These are phyloP conservation scores for Trypanosoma vivax DNA, from an alignment of 208 protist species.

Conservation along the genomic window DNA sequence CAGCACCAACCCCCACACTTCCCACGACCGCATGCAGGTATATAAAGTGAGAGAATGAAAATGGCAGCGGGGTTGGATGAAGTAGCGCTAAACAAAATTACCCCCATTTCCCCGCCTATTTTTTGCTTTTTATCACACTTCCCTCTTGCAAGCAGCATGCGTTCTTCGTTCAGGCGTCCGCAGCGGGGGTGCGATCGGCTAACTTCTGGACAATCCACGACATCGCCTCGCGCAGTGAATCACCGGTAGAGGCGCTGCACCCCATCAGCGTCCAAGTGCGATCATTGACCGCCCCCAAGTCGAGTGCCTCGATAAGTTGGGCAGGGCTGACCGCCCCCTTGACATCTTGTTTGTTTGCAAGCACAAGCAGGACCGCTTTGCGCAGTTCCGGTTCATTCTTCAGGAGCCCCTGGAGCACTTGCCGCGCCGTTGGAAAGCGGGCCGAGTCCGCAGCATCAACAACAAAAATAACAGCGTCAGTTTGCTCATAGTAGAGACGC, in stretches of 20 bases:
- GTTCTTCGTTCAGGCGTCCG: neutral
- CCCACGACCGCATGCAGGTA: too few relatives aligned
- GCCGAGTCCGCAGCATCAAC: constrained; percentile 84
- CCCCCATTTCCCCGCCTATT: constrained; percentile 3
- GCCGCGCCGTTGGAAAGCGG: constrained; percentile 61
- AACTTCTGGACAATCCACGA: constrained; percentile 88
- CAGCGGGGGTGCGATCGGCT: neutral
- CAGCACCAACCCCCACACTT: too few relatives aligned
- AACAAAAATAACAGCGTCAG: constrained; percentile 91
- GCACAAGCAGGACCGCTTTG: constrained; percentile 85
- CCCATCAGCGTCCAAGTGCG: constrained; percentile 93
- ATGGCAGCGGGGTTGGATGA: too few relatives aligned
- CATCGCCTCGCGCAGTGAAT: constrained; percentile 88
- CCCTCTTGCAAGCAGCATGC: neutral
- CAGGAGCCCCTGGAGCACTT: constrained; percentile 85
- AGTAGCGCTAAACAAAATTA: too few relatives aligned
- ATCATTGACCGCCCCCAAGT: constrained; percentile 82
- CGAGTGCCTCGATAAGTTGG: constrained; percentile 80
- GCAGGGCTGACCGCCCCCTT: constrained; percentile 63
- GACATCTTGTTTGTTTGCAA: constrained; percentile 96
- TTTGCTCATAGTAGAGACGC: constrained; percentile 96
- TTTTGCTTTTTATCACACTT: neutral
- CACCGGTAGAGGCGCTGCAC: constrained; percentile 89
- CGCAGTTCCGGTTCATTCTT: constrained; percentile 75
- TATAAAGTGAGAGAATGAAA: too few relatives aligned